A percentile compares a stretch with the other conserved stretches of the same genome.
Conservation (phyloP, 2,329 filamentous ascomycete species). For the Venturia pyrina region DNA sequence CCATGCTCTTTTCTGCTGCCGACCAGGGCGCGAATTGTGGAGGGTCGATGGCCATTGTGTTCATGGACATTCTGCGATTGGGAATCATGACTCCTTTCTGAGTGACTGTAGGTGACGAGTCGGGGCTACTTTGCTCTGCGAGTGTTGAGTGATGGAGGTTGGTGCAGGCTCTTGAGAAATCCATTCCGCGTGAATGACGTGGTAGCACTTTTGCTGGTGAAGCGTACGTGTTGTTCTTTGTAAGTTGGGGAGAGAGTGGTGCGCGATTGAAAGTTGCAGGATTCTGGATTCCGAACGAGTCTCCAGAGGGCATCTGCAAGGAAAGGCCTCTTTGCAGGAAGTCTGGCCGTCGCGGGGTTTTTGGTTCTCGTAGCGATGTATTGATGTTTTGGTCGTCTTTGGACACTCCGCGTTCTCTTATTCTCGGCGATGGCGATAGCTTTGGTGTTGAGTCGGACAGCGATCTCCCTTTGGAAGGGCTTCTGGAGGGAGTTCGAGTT, state of each 20-base stretch:
- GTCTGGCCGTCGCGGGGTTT: constrained; percentile 60
- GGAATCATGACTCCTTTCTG: constrained; percentile 54
- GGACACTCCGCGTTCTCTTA: constrained; percentile 28
- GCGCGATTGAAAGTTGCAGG: constrained; percentile 39
- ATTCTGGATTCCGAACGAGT: constrained; percentile 26
- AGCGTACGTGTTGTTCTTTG: constrained; percentile 74
- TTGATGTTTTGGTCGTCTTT: constrained; percentile 35
- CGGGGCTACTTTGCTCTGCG: constrained; percentile 76
- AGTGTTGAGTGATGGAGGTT: constrained; percentile 93
- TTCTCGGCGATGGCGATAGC: constrained; percentile 36
- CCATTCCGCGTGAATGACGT: constrained; percentile 76
- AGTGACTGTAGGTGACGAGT: constrained; percentile 78
- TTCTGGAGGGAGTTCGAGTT: constrained; percentile 25
- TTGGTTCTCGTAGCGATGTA: constrained; percentile 18
- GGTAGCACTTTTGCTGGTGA: constrained; percentile 83
- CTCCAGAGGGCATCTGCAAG: constrained; percentile 56
- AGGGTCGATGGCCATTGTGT: constrained; percentile 22
- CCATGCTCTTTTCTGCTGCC: constrained; percentile 40
- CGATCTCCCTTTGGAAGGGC: constrained; percentile 32
- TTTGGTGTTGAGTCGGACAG: constrained; percentile 34
- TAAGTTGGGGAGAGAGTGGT: constrained; percentile 77
- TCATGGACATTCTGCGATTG: constrained; percentile 28
- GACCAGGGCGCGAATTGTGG: constrained; percentile 14
- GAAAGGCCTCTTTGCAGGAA: constrained; percentile 56
- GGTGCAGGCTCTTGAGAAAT: constrained; percentile 88